phyloP scores from a whole-genome alignment of 2,329 filamentous ascomycete genomes.

The Aureobasidium sp. region DNA sequence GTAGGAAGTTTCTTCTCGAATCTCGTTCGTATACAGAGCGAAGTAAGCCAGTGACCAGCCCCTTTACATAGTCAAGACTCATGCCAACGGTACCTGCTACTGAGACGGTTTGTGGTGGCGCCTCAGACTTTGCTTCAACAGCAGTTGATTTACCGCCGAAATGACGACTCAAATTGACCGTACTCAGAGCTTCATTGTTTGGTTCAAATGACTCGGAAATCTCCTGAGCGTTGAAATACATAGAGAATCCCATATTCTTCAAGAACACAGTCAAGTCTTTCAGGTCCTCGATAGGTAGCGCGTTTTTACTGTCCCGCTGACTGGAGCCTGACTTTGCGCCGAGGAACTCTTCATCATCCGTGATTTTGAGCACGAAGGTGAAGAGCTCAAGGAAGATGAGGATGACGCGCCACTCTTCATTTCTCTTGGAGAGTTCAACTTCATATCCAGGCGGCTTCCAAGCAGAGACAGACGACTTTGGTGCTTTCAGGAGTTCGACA shows the following conservation, averaged over 20 bases:
- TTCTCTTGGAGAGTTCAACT: slow-evolving; percentile 34
- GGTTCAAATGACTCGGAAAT: slow-evolving; percentile 28
- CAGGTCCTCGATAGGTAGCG: slow-evolving; percentile 63
- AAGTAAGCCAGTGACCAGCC: slow-evolving; percentile 69
- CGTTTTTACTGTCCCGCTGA: slow-evolving; percentile 52
- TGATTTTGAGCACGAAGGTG: slow-evolving; percentile 82
- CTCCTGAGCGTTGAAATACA: slow-evolving; percentile 76
- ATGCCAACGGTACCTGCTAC: slow-evolving; percentile 60
- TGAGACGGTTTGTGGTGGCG: slow-evolving; percentile 33
- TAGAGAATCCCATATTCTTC: slow-evolving; percentile 80
- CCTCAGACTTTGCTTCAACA: slow-evolving; percentile 18
- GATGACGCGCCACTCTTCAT: slow-evolving; percentile 78
- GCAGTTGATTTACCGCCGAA: slow-evolving; percentile 10
- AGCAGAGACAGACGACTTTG: slow-evolving; percentile 18
- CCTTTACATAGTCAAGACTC: slow-evolving; percentile 68
- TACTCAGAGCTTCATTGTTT: slow-evolving; percentile 3
- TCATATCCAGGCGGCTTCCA: slow-evolving; percentile 26
- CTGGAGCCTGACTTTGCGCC: slow-evolving; percentile 41
- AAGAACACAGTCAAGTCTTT: slow-evolving; percentile 71
- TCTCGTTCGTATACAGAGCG: slow-evolving; percentile 89
- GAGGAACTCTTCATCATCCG: slow-evolving; percentile 88
- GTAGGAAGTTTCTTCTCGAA: slow-evolving; percentile 76
- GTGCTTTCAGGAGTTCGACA: slow-evolving; percentile 47
- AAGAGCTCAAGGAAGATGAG: slow-evolving; percentile 91
- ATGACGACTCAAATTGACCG: slow-evolving; percentile 22